These are phyloP conservation scores for Cryptosporidium ubiquitum DNA, from an alignment of 169 alveolate genomes.

Conservation along the genomic window DNA sequence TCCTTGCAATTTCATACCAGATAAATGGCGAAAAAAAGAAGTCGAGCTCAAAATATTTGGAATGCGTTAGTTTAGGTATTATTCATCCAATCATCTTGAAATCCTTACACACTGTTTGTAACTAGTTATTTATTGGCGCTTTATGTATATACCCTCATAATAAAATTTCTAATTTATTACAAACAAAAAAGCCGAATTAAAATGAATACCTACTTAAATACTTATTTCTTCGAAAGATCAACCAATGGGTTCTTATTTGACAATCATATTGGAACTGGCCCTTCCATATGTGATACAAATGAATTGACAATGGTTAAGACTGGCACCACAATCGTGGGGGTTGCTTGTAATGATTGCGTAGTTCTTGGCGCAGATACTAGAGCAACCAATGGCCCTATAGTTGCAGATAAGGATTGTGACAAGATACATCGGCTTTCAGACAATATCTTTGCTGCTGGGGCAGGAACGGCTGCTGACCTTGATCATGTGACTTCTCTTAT, in stretches of 20 bases:
- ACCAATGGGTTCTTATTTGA: conserved; percentile 51
- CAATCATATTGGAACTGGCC: background rate
- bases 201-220: conserved; percentile 37
- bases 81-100: background rate
- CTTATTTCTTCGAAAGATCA: conserved; percentile 26
- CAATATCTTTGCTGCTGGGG: conserved; percentile 97
- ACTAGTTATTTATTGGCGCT: conserved; percentile 23
- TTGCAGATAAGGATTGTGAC: conserved; percentile 96
- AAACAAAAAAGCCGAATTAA: background rate
- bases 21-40: conserved; percentile 23
- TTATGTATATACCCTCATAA: conserved; percentile 36
- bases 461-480: conserved; percentile 99
- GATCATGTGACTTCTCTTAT: conserved; percentile 94
- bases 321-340: conserved; percentile 99
- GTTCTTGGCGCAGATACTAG: conserved; percentile 99
- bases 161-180: background rate
- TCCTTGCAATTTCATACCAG: conserved; percentile 34
- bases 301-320: conserved; percentile 78
- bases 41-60: conserved; percentile 18
- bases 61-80: conserved; percentile 3
- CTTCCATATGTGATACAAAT: background rate
- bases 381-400: conserved; percentile 97
- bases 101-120: conserved; percentile 41
- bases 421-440: conserved; percentile 96
- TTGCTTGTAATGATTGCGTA: conserved; percentile 93